Evolutionary conservation across 805 yeast genomes (phyloP).

Genomic region (Saccharomycopsis malanga): DNA sequence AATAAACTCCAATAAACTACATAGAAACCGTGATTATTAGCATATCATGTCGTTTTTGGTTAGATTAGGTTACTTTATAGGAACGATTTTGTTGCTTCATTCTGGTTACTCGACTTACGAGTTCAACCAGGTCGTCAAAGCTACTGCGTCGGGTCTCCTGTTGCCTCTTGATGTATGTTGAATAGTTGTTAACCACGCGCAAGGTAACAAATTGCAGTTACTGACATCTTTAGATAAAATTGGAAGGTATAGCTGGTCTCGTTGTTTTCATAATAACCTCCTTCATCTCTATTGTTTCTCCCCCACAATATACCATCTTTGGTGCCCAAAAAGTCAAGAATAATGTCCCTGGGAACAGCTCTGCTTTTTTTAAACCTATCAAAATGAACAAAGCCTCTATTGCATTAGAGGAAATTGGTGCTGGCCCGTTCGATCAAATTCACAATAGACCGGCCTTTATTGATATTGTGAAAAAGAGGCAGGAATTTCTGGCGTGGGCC

Average conservation of each 20-base stretch:
- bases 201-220: too few species aligned
- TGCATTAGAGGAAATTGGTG: slow-evolving; percentile 43
- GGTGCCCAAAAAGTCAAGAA: slow-evolving; percentile 25
- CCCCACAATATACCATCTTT: slow-evolving; percentile 24
- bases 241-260: slow-evolving; percentile 47
- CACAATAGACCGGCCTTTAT: slow-evolving; percentile 47
- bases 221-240: slow-evolving; percentile 29
- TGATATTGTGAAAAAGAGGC: slow-evolving; percentile 40
- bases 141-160: slow-evolving; percentile 16
- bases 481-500: slow-evolving; percentile 26
- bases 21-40: too few species aligned
- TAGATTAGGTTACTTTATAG: slow-evolving; percentile 12
- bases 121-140: slow-evolving; percentile 35
- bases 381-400: slow-evolving; percentile 41
- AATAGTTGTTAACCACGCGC: too few species aligned
- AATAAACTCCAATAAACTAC: too few species aligned
- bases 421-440: slow-evolving; percentile 38
- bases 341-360: slow-evolving; percentile 8
- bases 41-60: slow-evolving; percentile 6
- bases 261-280: slow-evolving; percentile 36
- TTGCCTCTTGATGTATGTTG: slow-evolving; percentile 35
- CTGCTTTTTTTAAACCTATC: slow-evolving; percentile 37
- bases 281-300: slow-evolving; percentile 29
- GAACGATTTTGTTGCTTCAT: slow-evolving; percentile 31
- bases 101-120: slow-evolving; percentile 51